Evolutionary conservation across 2,329 filamentous ascomycete species (phyloP).

Genomic region (Sclerotinia subarctica): DNA sequence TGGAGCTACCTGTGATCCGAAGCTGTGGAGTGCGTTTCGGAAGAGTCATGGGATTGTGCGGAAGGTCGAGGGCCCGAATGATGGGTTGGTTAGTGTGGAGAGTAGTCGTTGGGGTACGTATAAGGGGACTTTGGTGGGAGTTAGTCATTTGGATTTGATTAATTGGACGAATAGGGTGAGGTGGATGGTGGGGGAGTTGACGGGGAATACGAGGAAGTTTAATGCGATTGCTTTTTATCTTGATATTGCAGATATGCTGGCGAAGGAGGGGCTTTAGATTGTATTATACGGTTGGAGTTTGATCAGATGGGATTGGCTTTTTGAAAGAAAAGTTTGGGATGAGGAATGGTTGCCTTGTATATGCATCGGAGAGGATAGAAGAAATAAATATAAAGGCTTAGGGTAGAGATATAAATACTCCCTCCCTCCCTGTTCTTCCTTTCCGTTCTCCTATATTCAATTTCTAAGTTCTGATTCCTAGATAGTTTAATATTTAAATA

Average conservation of each 20-base stretch:
- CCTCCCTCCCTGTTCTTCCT: background rate
- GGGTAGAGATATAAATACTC: background rate
- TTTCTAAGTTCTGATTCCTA: too few relatives aligned
- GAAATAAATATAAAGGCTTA: background rate
- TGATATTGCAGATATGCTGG: conserved; percentile 66
- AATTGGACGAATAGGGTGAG: conserved; percentile 63
- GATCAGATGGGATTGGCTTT: background rate
- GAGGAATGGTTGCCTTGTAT: background rate
- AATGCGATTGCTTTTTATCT: conserved; percentile 67
- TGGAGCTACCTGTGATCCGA: conserved; percentile 54
- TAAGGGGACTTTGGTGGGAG: conserved; percentile 59
- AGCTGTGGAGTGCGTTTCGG: conserved; percentile 62
- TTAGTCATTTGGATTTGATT: conserved; percentile 63
- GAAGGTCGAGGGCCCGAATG: conserved; percentile 56
- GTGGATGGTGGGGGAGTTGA: conserved; percentile 52
- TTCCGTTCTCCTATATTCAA: too few relatives aligned
- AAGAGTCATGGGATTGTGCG: conserved; percentile 51
- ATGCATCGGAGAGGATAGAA: background rate
- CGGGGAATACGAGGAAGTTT: conserved; percentile 55
- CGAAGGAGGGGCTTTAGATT: conserved; percentile 54
- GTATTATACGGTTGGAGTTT: background rate
- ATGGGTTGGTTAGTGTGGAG: conserved; percentile 64
- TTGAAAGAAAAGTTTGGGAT: background rate
- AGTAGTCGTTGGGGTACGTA: conserved; percentile 63
- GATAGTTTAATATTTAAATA: too few relatives aligned